phyloP scores from a whole-genome alignment of 805 yeast species.

The Ogataea siamensis region DNA sequence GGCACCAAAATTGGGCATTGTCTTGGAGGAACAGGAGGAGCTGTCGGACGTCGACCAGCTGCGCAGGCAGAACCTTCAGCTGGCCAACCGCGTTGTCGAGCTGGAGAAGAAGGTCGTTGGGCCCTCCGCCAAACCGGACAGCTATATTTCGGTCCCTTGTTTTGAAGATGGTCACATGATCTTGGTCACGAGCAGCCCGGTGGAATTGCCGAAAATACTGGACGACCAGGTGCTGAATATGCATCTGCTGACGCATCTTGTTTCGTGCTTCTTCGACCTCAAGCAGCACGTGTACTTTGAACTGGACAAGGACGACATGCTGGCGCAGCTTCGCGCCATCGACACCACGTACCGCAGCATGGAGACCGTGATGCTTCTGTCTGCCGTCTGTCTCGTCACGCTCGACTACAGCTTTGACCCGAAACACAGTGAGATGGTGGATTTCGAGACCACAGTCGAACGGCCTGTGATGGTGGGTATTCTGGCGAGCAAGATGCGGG shows the following conservation, averaged over 20 bases:
- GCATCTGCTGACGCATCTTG: constrained; percentile 6
- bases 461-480: constrained; percentile 2
- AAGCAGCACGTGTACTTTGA: constrained; percentile 3
- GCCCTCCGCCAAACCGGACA: not conserved
- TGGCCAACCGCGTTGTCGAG: not conserved
- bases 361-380: constrained; percentile 19
- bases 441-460: constrained; percentile 2
- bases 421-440: not conserved
- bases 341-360: constrained; percentile 15
- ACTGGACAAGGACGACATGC: constrained; percentile 8
- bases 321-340: constrained; percentile 3
- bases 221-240: constrained; percentile 4
- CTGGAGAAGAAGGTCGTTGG: constrained; percentile 3
- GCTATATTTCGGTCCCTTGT: constrained; percentile 9
- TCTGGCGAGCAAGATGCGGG: constrained; percentile 10
- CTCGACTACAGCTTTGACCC: constrained; percentile 11
- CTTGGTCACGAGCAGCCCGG: constrained; percentile 4
- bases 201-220: constrained; percentile 18
- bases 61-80: constrained; percentile 4
- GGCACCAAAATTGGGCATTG: not conserved
- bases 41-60: constrained; percentile 7
- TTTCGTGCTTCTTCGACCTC: constrained; percentile 10
- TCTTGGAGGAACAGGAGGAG: not conserved
- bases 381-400: constrained; percentile 11
- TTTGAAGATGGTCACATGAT: constrained; percentile 5